Evolutionary conservation across 1,284 basidiomycete genomes (phyloP), one percentile per base, ranked within the genome.

Genomic region (Puccinia novopanici): DNA sequence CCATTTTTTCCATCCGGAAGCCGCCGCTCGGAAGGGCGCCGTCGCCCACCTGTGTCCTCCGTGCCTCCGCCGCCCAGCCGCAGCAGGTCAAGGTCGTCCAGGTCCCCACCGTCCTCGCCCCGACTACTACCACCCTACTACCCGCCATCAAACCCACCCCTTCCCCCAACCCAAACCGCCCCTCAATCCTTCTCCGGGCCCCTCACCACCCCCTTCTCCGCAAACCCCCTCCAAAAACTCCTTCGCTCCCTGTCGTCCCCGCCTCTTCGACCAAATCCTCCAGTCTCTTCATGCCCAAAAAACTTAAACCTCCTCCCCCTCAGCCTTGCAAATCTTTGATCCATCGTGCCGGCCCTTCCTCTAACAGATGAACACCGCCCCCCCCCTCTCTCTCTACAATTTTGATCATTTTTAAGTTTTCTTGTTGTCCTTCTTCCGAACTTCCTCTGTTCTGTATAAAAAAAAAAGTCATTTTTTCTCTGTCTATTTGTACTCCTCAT

Each of bases 1-100:
- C 65, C 17, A 68, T 68, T 40, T 68, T 68, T 24, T 68, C 65
- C 22, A 68, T 68, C 65, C 15, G 37, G 24, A 68, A 50, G 22
- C 65, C 65, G 22, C 65, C 65, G 34, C 40, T 68, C 3, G 65
- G 65, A 24, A 68, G 45, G n/a, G 13, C 65, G 24, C 40, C 40
- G 45, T 13, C 40, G 9, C 40, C 65, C 22, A 68, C 17, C 27
- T 68, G 65, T 48, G 65, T 68, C 40, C 1, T 68, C 1, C 65
- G 65, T 1, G 27, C 42, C 0, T 19, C 42, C 3, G 40, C 19
- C 65, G 42, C 37, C 40, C 40, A 68, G n/a, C 22, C 65, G 3
- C 22, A 9, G 3, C 22, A 9, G 3, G 45, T 45, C 42, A 68
- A 50, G 27, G 65, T 68, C 40, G 65, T 68, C 40, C 65, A 68